Evolutionary conservation across 257 asterid species (phyloP).

Genomic region (Ballota nigra): DNA sequence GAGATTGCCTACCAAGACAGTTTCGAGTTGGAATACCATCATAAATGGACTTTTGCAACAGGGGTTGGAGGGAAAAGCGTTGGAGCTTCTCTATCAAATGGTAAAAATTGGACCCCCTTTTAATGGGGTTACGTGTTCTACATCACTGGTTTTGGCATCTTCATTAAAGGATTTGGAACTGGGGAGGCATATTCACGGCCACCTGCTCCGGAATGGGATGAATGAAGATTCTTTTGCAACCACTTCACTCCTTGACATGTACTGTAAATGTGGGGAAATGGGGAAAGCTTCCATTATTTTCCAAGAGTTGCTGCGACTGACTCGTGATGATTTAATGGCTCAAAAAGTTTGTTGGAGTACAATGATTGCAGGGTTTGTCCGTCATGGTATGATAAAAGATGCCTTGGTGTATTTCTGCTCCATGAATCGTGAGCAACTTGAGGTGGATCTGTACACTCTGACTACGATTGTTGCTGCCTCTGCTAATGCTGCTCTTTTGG

Average conservation of each 20-base stretch:
- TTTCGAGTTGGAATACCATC: constrained; percentile 77
- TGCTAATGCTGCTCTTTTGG: constrained; percentile 45
- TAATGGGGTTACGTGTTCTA: constrained; percentile 54
- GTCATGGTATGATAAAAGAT: constrained; percentile 49
- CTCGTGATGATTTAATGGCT: constrained; percentile 34
- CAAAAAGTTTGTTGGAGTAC: constrained; percentile 56
- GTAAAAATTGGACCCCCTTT: constrained; percentile 38
- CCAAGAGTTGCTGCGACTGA: constrained; percentile 31
- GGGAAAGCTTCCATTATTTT: constrained; percentile 52
- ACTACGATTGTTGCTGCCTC: constrained; percentile 53
- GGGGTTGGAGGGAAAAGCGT: constrained; percentile 45
- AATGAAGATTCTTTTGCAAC: constrained; percentile 41
- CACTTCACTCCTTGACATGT: constrained; percentile 70
- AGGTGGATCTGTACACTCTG: constrained; percentile 51
- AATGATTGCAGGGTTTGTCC: constrained; percentile 60
- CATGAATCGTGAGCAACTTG: constrained; percentile 43
- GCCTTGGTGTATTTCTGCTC: constrained; percentile 48
- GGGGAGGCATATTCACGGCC: constrained; percentile 70
- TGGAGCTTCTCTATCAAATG: constrained; percentile 55
- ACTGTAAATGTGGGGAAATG: constrained; percentile 69
- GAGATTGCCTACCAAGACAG: constrained; percentile 52
- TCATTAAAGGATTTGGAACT: constrained; percentile 41
- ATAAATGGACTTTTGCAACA: constrained; percentile 55
- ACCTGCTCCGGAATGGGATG: constrained; percentile 46
- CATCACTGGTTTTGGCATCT: constrained; percentile 55